phyloP scores from a whole-genome alignment of 768 basidiomycete genomes.

The Lyophyllum atratum region DNA sequence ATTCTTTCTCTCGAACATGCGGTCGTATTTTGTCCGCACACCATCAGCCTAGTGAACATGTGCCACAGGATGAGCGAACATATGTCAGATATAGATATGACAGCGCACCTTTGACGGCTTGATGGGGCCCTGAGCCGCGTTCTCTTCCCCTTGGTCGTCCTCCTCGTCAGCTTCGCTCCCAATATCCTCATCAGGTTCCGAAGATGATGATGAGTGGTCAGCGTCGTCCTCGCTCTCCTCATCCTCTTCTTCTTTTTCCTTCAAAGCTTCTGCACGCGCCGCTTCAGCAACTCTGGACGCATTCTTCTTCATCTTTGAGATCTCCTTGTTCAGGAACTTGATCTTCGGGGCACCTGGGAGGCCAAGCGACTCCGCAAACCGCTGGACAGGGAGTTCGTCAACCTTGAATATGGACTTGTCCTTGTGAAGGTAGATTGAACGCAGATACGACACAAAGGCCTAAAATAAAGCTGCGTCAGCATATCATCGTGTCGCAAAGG shows the following conservation, averaged over 20 bases:
- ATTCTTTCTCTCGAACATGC: slow-evolving; percentile 97
- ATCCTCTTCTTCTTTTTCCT: slow-evolving; percentile 19
- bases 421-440: slow-evolving; percentile 90
- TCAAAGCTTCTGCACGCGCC: slow-evolving; percentile 29
- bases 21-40: slow-evolving; percentile 92
- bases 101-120: slow-evolving; percentile 44
- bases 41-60: slow-evolving; percentile 27
- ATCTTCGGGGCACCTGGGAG: slow-evolving; percentile 95
- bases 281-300: slow-evolving; percentile 45
- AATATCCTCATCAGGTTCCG: slow-evolving; percentile 19
- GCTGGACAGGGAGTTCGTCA: slow-evolving; percentile 76
- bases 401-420: slow-evolving; percentile 93
- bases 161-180: slow-evolving; percentile 28
- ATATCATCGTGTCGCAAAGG: not conserved
- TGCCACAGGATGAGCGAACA: not conserved
- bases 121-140: slow-evolving; percentile 1
- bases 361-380: slow-evolving; percentile 87
- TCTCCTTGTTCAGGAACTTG: slow-evolving; percentile 74
- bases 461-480: slow-evolving; percentile 29
- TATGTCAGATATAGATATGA: not conserved
- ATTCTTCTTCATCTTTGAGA: slow-evolving; percentile 79
- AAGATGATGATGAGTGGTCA: slow-evolving; percentile 10
- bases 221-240: slow-evolving; percentile 5
- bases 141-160: slow-evolving; percentile 22
- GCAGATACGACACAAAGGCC: slow-evolving; percentile 96